Evolutionary conservation across 2,329 filamentous ascomycete species (phyloP), one percentile per base, ranked within the genome.

Genomic region (Colletotrichum tabaci): DNA sequence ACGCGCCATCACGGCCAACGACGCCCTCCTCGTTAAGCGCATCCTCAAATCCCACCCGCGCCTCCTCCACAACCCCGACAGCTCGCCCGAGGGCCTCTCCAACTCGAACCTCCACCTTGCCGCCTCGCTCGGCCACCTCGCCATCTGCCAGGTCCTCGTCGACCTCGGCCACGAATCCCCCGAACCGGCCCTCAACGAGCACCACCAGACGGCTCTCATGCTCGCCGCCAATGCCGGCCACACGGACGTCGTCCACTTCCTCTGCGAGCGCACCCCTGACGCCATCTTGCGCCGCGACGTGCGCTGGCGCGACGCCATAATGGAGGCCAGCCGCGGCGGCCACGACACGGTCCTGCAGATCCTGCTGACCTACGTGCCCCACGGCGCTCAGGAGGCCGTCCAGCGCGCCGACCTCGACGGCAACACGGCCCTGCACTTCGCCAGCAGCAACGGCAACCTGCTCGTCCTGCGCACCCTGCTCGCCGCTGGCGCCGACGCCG

Each of bases 371-470:
- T 91, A 88, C 75, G 87, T 85, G 1, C 89, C 89, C 9, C 82
- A 82, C n/a, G 88, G 88, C 16, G 84, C 88, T 0, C 80, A 81
- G 26, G 83, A 84, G 0, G 87, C 88, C 3, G 86, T 93, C 8
- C 85, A 85, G 56, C 84, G 87, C 40, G 84, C 86, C 4, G 94
- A 97, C 77, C 77, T 86, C 1, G 88, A 92, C 69, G 94, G 94
- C n/a, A 96, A 97, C 79, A 97, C 94, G 2, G 93, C 94, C 0
- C 85, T 97, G 53, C 94, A 97, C 82, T 95, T 96, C 82, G 95
- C 95, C 15, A 94, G 91, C 77, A 92, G 92, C 56, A 93, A 93
- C 77, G 94, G 94, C 1, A 93, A 96, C 75, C 81, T 97, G 56
- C 90, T 95, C 65, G 92, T 94, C 0, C 83, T 97, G 66, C 87